Evolutionary conservation across 768 basidiomycete species (phyloP).

Genomic region (Kwoniella dendrophila): DNA sequence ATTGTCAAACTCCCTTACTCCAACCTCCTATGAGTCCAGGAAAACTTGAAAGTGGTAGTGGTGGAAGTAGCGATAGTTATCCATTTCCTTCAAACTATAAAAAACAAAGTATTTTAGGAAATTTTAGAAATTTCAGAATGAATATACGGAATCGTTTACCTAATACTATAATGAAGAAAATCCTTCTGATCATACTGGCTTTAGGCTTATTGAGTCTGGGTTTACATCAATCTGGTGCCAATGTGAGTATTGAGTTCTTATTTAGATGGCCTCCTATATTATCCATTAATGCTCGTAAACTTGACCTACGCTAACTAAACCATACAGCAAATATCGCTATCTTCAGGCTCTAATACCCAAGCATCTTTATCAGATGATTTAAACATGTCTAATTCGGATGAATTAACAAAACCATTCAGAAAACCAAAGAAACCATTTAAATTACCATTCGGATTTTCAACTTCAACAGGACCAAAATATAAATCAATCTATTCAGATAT

Average conservation of each 20-base stretch:
- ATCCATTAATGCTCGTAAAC: neutral
- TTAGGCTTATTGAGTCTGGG: too few species aligned
- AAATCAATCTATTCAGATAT: neutral
- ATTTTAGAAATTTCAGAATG: slow-evolving; percentile 1
- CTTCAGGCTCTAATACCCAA: neutral
- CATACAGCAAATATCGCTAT: neutral
- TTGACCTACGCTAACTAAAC: too few species aligned
- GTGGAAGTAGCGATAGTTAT: slow-evolving; percentile 13
- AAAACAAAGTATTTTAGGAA: neutral
- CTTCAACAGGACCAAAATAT: neutral
- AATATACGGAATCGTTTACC: slow-evolving; percentile 1
- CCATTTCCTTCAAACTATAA: slow-evolving; percentile 22
- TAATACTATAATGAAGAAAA: too few species aligned
- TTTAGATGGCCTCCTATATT: neutral
- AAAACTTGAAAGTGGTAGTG: slow-evolving; percentile 24
- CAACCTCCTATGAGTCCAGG: slow-evolving; percentile 30
- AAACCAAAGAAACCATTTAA: slow-evolving; percentile 6
- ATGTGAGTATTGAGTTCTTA: neutral
- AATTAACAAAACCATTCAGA: neutral
- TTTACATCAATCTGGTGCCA: neutral
- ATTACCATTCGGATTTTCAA: slow-evolving; percentile 9
- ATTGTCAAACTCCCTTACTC: slow-evolving; percentile 29
- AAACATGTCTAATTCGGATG: neutral
- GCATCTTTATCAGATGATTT: neutral
- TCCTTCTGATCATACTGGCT: too few species aligned